A percentile compares a stretch with the other conserved stretches of the same genome.
Conservation (phyloP, 495 filamentous ascomycete genomes). For the Neurospora sp. region DNA sequence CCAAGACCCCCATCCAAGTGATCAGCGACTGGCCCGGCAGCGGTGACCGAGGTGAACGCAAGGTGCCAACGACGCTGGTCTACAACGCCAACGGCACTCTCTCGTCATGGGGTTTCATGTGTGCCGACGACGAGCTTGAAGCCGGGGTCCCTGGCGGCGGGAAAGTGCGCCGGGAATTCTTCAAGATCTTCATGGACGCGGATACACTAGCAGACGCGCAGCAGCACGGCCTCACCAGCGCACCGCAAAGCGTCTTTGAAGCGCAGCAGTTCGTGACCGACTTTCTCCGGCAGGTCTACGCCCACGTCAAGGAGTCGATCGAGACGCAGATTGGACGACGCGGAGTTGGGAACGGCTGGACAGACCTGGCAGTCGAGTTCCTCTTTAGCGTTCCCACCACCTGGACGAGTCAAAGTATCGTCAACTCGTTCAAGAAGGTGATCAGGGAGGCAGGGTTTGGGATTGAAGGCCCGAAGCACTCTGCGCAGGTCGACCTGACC, state of each 20-base stretch:
- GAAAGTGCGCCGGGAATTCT: conserved; percentile 38
- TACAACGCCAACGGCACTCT: conserved; percentile 33
- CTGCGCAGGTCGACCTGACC: conserved; percentile 50
- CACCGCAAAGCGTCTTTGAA: conserved; percentile 26
- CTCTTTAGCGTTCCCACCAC: conserved; percentile 60
- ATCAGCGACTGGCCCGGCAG: conserved; percentile 55
- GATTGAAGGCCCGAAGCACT: conserved; percentile 30
- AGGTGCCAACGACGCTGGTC: conserved; percentile 48
- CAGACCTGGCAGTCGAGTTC: conserved; percentile 45
- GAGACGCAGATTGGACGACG: conserved; percentile 22
- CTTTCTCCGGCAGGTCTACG: conserved; percentile 44
- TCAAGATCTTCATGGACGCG: conserved; percentile 51
- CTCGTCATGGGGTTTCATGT: conserved; percentile 49
- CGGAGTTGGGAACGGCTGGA: conserved; percentile 33
- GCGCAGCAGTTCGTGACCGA: conserved; percentile 47
- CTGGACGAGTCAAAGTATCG: conserved; percentile 48
- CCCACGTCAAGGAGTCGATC: conserved; percentile 42
- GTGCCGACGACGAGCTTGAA: conserved; percentile 35
- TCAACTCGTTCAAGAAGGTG: conserved; percentile 45
- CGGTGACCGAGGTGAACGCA: conserved; percentile 39
- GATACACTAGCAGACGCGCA: conserved; percentile 24
- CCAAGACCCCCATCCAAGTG: conserved; percentile 38
- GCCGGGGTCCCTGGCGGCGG: conserved; percentile 14
- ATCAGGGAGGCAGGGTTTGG: conserved; percentile 44
- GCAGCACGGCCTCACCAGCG: conserved; percentile 23